Percentiles rank a stretch among this genome's conserved stretches.
These are phyloP conservation scores for Fremontodendron californicum DNA, from an alignment of 345 rosid species.

Conservation along the genomic window DNA sequence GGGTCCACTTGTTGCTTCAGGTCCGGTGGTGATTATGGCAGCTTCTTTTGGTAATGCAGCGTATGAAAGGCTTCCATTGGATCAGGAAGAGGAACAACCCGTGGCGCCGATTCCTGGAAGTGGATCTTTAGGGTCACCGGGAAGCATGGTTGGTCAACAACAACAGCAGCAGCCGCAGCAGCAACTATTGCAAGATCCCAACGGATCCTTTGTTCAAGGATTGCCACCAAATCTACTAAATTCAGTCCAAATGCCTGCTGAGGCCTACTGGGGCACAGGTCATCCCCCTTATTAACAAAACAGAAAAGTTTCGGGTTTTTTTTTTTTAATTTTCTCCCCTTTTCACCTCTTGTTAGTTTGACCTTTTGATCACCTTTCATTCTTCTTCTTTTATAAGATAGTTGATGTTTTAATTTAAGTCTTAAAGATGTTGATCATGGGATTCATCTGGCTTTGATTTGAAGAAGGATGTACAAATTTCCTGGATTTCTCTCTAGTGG, in stretches of 20 bases:
- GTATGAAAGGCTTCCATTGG: constrained; percentile 80
- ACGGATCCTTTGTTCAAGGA: constrained; percentile 58
- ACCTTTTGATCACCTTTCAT: constrained; percentile 16
- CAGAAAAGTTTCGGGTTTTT: constrained; percentile 4
- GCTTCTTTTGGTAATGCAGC: constrained; percentile 99
- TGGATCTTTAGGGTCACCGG: constrained; percentile 38
- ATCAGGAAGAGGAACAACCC: constrained; percentile 66
- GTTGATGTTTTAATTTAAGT: constrained; percentile 22
- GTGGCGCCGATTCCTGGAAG: constrained; percentile 29
- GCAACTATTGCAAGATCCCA: constrained; percentile 67
- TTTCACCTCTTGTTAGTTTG: constrained; percentile 6
- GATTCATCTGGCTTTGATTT: constrained; percentile 27
- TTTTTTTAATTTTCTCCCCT: constrained; percentile 3
- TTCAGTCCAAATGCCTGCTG: constrained; percentile 67
- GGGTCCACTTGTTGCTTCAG: constrained; percentile 74
- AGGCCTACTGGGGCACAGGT: constrained; percentile 70
- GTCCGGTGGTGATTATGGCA: constrained; percentile 90
- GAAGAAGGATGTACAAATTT: constrained; percentile 52
- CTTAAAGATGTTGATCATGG: constrained; percentile 19
- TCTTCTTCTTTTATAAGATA: constrained; percentile 25
- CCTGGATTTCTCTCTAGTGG: constrained; percentile 22
- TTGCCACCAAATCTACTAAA: constrained; percentile 71
- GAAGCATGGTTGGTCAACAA: constrained; percentile 14
- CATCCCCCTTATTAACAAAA: constrained; percentile 50
- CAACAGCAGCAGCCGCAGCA: constrained; percentile 43